Evolutionary conservation across 2,329 filamentous ascomycete species (phyloP).

Genomic region (Periconia digitata): DNA sequence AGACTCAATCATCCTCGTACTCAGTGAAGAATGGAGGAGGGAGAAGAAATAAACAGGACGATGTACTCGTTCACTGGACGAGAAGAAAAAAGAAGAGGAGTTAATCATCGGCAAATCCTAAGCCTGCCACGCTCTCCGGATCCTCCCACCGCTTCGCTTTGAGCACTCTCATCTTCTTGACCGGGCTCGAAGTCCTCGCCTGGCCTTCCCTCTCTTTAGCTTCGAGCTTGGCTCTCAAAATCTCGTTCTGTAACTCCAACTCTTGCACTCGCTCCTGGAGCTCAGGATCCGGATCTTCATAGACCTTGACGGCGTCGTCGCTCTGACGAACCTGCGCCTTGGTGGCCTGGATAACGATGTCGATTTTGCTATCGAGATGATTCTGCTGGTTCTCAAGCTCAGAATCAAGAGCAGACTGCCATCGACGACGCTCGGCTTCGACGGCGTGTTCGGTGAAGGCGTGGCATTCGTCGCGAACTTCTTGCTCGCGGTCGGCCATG

Average conservation of each 20-base stretch:
- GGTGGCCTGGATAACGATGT: constrained; percentile 64
- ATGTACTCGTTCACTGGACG: too few species aligned
- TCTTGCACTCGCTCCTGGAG: constrained; percentile 41
- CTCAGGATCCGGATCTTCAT: constrained; percentile 45
- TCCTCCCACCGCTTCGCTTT: constrained; percentile 53
- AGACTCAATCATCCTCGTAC: too few species aligned
- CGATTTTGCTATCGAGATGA: constrained; percentile 86
- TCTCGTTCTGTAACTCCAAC: constrained; percentile 49
- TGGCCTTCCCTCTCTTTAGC: constrained; percentile 44
- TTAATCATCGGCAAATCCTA: too few species aligned
- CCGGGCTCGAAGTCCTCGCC: constrained; percentile 44
- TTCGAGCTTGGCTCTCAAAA: constrained; percentile 42
- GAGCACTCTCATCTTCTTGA: constrained; percentile 53
- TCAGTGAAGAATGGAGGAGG: too few species aligned
- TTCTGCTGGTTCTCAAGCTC: constrained; percentile 78
- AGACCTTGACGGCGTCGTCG: constrained; percentile 39
- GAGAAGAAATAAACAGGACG: not conserved
- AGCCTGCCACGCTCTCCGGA: constrained; percentile 24
- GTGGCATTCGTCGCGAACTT: constrained; percentile 86
- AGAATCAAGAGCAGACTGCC: constrained; percentile 75
- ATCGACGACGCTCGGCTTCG: constrained; percentile 73
- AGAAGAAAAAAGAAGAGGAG: too few species aligned
- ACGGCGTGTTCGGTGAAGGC: constrained; percentile 81
- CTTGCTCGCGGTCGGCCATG: constrained; percentile 77
- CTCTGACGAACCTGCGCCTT: constrained; percentile 33